These are phyloP conservation scores for Aspergillus melleus DNA, from an alignment of 2,329 filamentous ascomycete genomes.

Conservation along the genomic window DNA sequence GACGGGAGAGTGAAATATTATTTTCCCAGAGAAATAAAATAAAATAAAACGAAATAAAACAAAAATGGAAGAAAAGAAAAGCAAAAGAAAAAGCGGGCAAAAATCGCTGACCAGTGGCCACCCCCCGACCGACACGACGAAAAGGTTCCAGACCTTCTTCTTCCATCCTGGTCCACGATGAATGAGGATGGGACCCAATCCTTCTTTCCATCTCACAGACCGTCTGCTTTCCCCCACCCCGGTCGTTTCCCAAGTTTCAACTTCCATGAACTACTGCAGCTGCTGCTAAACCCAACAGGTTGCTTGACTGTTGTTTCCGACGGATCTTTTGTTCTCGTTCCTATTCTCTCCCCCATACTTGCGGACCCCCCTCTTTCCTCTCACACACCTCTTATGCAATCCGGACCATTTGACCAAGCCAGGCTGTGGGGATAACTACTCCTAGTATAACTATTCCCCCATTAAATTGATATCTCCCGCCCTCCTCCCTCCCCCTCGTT, in stretches of 20 bases:
- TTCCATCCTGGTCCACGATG: not conserved
- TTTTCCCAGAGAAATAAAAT: not conserved
- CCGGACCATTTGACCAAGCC: constrained; percentile 14
- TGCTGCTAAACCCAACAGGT: not conserved
- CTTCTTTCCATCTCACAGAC: constrained; percentile 6
- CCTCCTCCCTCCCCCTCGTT: constrained; percentile 12
- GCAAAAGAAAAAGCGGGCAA: constrained; percentile 1
- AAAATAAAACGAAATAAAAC: not conserved
- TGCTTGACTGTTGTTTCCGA: no score
- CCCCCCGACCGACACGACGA: constrained; percentile 1
- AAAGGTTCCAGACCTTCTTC: constrained; percentile 17
- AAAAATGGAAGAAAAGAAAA: not conserved
- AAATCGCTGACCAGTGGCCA: constrained; percentile 11
- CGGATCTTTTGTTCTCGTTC: constrained; percentile 10
- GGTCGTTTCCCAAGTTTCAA: constrained; percentile 11
- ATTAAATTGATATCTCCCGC: constrained; percentile 18
- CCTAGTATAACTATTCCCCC: not conserved
- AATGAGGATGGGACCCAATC: not conserved
- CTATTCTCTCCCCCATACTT: not conserved
- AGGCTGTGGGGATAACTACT: constrained; percentile 14
- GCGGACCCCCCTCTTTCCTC: not conserved
- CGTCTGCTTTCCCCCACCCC: constrained; percentile 1
- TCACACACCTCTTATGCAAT: constrained; percentile 5
- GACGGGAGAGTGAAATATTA: no score
- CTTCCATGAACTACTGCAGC: constrained; percentile 6